Base-by-base conservation (phyloP, 495 filamentous ascomycete genomes). In the Rhypophila decipiens region DNA sequence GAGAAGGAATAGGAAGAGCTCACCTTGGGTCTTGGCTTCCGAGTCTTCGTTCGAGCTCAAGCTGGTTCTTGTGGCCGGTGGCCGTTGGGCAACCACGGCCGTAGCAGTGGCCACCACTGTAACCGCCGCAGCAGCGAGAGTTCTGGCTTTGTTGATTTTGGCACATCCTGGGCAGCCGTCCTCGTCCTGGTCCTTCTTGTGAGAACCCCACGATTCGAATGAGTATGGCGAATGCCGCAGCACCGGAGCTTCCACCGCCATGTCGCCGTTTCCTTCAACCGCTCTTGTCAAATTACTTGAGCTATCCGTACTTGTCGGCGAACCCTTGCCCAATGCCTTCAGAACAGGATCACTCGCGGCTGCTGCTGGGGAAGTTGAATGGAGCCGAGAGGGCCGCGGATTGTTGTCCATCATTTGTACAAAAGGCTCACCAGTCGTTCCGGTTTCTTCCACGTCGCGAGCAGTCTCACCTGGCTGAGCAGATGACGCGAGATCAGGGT, bases 401-500 rank as follows among this genome's bases (percentile, higher is more conserved):
- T 15, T 24, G 34, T 24, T n/a, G 12, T 44, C 19, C n/a, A 39
- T 21, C 27, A 52, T 59, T 61, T 59, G 60, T 54, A 61, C 38
- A 9, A 34, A 15, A 23, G 4, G 18, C 33, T 42, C 22, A 5
- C 39, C 42, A 34, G 20, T 1, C 2, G 31, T 23, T 38, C 57
- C 57, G 57, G 43, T n/a, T 50, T 57, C 44, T 58, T 42, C 54
- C 57, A 45, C 39, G 21, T 24, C 24, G 41, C 38, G 39, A 53
- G 54, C 37, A 19, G 47, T 60, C 37, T 46, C 35, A 36, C 39
- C 50, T 48, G 44, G 46, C 21, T 39, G n/a, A 42, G 46, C 42
- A 11, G 31, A 65, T 65, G 62, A 61, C 62, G 62, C 58, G 55
- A 65, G 55, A 46, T 57, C 60, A 56, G 46, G 62, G 62, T 49